Evolutionary conservation across 768 basidiomycete species (phyloP).

Genomic region (Lentinula boryana): DNA sequence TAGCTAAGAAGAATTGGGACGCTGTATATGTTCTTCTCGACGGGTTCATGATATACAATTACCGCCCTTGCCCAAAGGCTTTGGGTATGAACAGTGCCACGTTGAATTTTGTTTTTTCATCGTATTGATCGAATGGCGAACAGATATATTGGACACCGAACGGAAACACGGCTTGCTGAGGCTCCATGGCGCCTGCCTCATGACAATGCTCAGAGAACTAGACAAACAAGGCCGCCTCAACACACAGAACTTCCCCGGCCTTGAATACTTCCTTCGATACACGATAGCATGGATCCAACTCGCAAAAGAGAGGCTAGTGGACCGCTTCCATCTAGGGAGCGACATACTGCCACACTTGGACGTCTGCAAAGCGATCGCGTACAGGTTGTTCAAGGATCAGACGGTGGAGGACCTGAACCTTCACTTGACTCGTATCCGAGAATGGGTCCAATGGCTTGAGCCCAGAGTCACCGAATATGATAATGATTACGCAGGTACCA

Average conservation of each 20-base stretch:
- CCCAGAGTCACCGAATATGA: not conserved
- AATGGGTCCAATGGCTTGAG: not conserved
- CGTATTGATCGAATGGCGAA: not conserved
- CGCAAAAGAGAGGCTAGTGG: not conserved
- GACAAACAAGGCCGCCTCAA: not conserved
- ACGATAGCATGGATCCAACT: not conserved
- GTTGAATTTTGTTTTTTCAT: not conserved
- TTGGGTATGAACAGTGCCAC: not conserved
- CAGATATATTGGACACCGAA: not conserved
- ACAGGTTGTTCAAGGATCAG: not conserved
- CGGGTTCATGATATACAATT: not conserved
- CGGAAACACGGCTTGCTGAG: not conserved
- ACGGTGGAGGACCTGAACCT: not conserved
- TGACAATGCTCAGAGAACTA: not conserved
- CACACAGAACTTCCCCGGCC: not conserved
- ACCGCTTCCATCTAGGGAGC: not conserved
- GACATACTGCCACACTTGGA: not conserved
- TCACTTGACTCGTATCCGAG: not conserved
- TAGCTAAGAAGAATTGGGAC: not conserved
- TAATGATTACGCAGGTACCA: not conserved
- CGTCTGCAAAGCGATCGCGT: not conserved
- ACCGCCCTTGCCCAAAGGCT: not conserved
- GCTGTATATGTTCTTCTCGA: not conserved
- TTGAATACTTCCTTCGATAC: not conserved
- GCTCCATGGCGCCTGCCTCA: not conserved